phyloP scores from a whole-genome alignment of 306 rosid genomes.

The Vigna trinervia region DNA sequence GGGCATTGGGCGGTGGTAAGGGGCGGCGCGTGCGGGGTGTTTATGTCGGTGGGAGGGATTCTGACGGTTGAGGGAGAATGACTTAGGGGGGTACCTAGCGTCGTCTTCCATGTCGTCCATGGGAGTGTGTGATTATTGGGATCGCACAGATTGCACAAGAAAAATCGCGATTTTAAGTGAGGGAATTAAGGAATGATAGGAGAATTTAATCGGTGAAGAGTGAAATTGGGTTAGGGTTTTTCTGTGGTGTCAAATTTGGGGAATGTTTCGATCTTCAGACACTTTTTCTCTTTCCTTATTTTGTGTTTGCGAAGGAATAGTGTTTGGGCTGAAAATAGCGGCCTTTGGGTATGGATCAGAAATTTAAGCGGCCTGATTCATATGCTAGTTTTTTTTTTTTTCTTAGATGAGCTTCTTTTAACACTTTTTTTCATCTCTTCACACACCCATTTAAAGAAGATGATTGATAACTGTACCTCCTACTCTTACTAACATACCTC shows the following conservation, averaged over 20 bases:
- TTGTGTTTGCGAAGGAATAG: not conserved
- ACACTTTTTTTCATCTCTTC: not conserved
- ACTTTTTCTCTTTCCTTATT: not conserved
- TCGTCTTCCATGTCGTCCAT: conserved; percentile 71
- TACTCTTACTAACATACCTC: too few relatives aligned
- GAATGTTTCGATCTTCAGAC: conserved; percentile 1
- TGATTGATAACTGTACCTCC: too few relatives aligned
- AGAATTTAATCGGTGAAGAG: not conserved
- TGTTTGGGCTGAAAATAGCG: not conserved
- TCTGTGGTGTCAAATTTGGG: not conserved
- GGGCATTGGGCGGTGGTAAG: conserved; percentile 45
- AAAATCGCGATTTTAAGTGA: not conserved
- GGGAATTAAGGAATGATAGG: not conserved
- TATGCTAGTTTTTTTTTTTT: not conserved
- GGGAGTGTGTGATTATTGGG: not conserved
- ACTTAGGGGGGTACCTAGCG: conserved; percentile 58
- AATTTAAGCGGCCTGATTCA: not conserved
- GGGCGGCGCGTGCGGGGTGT: conserved; percentile 49
- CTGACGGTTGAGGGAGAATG: conserved; percentile 47
- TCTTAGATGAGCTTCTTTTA: not conserved
- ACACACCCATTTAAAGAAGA: too few relatives aligned
- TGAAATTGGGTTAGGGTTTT: conserved; percentile 41
- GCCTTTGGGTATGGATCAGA: not conserved
- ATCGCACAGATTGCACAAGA: not conserved
- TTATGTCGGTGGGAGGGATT: conserved; percentile 56